phyloP scores from a whole-genome alignment of 2,329 filamentous ascomycete genomes.

The Cercospora berteroae region DNA sequence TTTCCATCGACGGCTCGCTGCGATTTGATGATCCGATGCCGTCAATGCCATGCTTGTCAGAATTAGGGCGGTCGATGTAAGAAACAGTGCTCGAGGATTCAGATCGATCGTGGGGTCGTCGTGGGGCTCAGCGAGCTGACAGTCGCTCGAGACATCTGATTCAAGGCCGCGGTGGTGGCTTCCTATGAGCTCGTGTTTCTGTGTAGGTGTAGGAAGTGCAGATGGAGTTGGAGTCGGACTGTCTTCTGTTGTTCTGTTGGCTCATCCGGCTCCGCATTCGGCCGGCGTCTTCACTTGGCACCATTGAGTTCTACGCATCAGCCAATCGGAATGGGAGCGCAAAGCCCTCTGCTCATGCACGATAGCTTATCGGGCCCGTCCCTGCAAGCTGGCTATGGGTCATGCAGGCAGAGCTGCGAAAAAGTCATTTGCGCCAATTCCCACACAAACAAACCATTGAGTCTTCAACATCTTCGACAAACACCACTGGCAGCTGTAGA shows the following conservation, averaged over 20 bases:
- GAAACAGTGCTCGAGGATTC: background rate
- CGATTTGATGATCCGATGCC: background rate
- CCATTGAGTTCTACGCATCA: background rate
- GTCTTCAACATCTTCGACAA: background rate
- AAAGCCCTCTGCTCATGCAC: background rate
- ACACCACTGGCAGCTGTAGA: background rate
- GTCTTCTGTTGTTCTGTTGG: background rate
- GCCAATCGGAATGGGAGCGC: background rate
- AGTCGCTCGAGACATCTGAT: background rate
- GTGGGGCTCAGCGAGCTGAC: background rate
- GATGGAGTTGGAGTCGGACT: background rate
- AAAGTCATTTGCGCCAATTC: background rate
- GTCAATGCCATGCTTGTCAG: background rate
- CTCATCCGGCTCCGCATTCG: background rate
- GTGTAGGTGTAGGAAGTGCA: background rate
- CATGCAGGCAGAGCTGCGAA: slow-evolving; percentile 6
- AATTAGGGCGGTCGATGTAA: background rate
- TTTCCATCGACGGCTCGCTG: background rate
- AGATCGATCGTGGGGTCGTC: background rate
- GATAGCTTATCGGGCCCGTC: slow-evolving; percentile 2
- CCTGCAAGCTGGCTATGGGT: background rate
- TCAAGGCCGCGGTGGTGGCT: background rate
- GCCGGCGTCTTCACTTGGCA: background rate
- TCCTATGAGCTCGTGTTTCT: background rate
- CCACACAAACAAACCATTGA: background rate